A percentile compares a stretch with the other conserved stretches of the same genome.
These are phyloP conservation scores for Solanum dulcamara DNA, from an alignment of 257 asterid species.

Conservation along the genomic window DNA sequence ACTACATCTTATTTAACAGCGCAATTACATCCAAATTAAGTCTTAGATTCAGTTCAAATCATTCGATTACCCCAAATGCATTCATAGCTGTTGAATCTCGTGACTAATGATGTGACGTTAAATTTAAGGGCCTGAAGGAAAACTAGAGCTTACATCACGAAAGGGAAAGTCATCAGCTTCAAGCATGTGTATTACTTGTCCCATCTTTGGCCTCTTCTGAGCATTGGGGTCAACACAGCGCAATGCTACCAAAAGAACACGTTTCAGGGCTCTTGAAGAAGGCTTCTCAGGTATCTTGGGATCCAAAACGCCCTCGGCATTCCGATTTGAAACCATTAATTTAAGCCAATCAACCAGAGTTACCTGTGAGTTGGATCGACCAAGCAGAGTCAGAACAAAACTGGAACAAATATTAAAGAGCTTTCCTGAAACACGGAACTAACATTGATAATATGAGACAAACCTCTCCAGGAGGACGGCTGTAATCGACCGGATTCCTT, in stretches of 20 bases:
- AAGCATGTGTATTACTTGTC: conserved; percentile 87
- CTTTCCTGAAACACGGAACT: neutral
- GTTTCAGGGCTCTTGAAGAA: conserved; percentile 72
- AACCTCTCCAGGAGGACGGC: conserved; percentile 84
- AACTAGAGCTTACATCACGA: conserved; percentile 56
- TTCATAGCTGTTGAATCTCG: neutral
- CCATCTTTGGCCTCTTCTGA: conserved; percentile 90
- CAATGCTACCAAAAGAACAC: conserved; percentile 70
- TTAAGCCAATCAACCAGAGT: conserved; percentile 86
- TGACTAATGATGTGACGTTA: neutral
- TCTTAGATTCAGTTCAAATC: neutral
- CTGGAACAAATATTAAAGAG: neutral
- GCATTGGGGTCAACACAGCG: conserved; percentile 81
- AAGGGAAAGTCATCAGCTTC: conserved; percentile 85
- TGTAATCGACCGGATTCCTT: conserved; percentile 74
- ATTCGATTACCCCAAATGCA: neutral
- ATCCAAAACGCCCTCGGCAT: conserved; percentile 80
- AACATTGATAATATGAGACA: neutral
- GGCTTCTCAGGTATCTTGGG: conserved; percentile 65
- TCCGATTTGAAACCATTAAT: conserved; percentile 71
- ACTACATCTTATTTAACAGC: neutral
- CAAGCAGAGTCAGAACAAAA: neutral
- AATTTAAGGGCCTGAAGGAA: neutral
- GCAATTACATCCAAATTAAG: neutral
- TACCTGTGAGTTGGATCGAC: conserved; percentile 28